These are phyloP conservation scores for Blyttiomyces sp. DNA, from an alignment of 371 early-diverging fungal genomes.

Conservation along the genomic window DNA sequence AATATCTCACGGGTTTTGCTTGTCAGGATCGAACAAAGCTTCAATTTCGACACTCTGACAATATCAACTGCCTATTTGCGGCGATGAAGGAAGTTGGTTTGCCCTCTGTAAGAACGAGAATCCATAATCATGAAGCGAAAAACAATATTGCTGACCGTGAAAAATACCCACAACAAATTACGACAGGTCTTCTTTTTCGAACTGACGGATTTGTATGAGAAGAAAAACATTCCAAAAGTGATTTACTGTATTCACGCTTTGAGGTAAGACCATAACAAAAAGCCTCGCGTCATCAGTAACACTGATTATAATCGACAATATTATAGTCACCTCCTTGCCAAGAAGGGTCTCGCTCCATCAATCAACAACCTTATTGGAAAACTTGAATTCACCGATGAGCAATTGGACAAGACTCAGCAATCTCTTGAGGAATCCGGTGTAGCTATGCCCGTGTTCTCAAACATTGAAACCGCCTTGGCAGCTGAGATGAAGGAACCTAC, in stretches of 20 bases:
- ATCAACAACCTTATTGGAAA: constrained; percentile 92
- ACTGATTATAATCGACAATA: not conserved
- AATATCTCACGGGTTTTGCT: too few species aligned
- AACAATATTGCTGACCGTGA: not conserved
- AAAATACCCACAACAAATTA: not conserved
- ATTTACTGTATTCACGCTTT: constrained; percentile 99
- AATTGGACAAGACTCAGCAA: constrained; percentile 77
- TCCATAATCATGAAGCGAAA: not conserved
- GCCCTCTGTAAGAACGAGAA: constrained; percentile 65
- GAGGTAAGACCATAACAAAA: constrained; percentile 50
- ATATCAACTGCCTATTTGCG: constrained; percentile 93
- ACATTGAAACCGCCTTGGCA: constrained; percentile 66
- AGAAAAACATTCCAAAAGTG: constrained; percentile 99
- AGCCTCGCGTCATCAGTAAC: not conserved
- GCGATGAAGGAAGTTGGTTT: constrained; percentile 79
- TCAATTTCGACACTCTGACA: constrained; percentile 97
- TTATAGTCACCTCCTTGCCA: constrained; percentile 79
- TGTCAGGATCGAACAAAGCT: constrained; percentile 67
- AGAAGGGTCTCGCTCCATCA: constrained; percentile 79
- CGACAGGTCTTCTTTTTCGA: constrained; percentile 91
- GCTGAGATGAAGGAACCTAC: constrained; percentile 53
- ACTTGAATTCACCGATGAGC: constrained; percentile 87
- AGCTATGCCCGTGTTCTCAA: constrained; percentile 78
- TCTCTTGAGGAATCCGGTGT: constrained; percentile 78
- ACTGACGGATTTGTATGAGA: constrained; percentile 97